Evolutionary conservation across 2,329 filamentous ascomycete genomes (phyloP), one percentile per base, ranked within the genome.

Genomic region (Clonostachys byssicola): DNA sequence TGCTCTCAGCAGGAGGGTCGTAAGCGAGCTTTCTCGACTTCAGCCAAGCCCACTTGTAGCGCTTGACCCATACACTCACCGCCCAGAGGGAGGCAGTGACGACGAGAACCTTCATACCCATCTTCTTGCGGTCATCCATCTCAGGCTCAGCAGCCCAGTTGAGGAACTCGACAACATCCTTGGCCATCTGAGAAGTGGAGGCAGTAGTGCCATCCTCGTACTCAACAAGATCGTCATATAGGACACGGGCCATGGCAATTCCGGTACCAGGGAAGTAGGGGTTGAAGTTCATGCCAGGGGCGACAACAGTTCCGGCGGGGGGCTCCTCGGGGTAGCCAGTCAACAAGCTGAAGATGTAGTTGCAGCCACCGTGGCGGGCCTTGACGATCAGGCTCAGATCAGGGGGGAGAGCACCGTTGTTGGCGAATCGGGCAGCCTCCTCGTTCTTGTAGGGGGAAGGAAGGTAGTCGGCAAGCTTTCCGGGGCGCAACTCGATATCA

Each of bases 81-180:
- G 89, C 90, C 66, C 90, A 88, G 54, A 99, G 78, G 52, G 86
- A 82, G 52, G 86, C 80, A 47, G 85, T 83, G 57, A 96, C 82
- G 56, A 88, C 84, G 60, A 99, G 71, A 47, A 95, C 89, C 85
- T 99, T 97, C 82, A 95, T 85, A 63, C 94, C 94, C 94, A 97
- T 99, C 79, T 91, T 94, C 88, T 99, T 99, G 67, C 94, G 88
- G 68, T 96, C 86, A 66, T 99, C 94, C 91, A 96, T 96, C 80
- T 99, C 94, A 43, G 94, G 94, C 78, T 99, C 94, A 49, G 94
- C 92, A 47, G 94, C 81, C 94, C 94, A 99, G 86, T 99, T 97
- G 66, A 99, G 81, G 79, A 99, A 99, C 75, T 99, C 94, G 51
- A 88, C 85, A 51, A 99, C 94, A 61, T 99, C 94, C 86, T 99